Evolutionary conservation across 2,329 filamentous ascomycete species (phyloP), one percentile per base, ranked within the genome.

Genomic region (Emergomyces africanus): DNA sequence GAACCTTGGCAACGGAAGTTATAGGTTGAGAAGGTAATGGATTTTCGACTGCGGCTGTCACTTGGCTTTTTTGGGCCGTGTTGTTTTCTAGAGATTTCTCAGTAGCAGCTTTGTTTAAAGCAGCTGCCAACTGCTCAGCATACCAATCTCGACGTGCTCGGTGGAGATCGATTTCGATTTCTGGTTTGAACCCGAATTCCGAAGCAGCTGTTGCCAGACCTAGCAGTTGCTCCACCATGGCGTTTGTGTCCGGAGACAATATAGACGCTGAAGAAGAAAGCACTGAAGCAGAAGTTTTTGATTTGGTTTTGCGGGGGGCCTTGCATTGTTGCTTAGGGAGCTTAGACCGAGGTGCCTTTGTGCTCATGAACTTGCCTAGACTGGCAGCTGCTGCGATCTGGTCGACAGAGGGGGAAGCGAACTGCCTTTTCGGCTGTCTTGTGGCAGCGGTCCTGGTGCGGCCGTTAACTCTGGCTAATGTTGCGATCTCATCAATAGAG

Each of bases 131-230:
- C 53, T 55, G 53, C 37, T 44, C 50, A 23, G 55, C 59, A 30
- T 63, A 61, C 57, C 60, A 64, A n/a, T 59, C 42, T 30, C 54
- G 58, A 42, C 61, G 62, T 15, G 46, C 48, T 18, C 37, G 57
- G 4, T 58, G 59, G 57, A 62, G 35, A 46, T 64, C 60, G n/a
- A 64, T 54, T 63, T 64, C 20, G 48, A 64, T 25, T 25, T 58
- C 58, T 33, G 59, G 59, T 15, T 60, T 60, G 58, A 63, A 64
- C 23, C 61, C 59, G 66, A 53, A 55, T 62, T 62, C 37, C 61
- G 62, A 28, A 67, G 62, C 56, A 41, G 30, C 56, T 3, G 30
- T 37, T 15, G 48, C 56, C 35, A 63, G 63, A 42, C 41, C 57
- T 9, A 62, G 61, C 20, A 63, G 44, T 55, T 57, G 41, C 48